A percentile compares a stretch with the other conserved stretches of the same genome.
Conservation (phyloP, 805 yeast genomes). For the Blastobotrys attinorum region DNA sequence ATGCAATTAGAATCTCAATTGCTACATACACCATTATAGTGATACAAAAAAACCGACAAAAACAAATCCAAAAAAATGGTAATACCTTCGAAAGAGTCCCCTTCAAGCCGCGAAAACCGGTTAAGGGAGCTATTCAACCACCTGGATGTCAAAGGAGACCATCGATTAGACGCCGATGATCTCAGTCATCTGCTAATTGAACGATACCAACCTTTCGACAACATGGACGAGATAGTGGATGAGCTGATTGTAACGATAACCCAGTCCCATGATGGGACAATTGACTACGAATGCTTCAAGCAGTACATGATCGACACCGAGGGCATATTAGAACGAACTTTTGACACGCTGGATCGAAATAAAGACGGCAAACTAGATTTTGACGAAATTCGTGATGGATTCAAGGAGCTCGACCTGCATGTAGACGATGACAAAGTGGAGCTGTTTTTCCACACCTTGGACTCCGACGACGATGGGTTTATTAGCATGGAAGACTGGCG, state of each 20-base stretch:
- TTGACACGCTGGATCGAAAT: slow-evolving; percentile 58
- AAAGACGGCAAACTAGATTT: slow-evolving; percentile 63
- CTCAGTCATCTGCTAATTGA: slow-evolving; percentile 20
- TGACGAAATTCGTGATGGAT: slow-evolving; percentile 59
- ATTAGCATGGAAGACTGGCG: slow-evolving; percentile 83
- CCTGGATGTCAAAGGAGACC: slow-evolving; percentile 36
- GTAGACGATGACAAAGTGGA: slow-evolving; percentile 49
- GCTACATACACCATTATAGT: too few species aligned
- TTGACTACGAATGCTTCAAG: slow-evolving; percentile 51
- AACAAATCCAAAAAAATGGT: not conserved
- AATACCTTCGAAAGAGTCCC: not conserved
- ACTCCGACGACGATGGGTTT: slow-evolving; percentile 50
- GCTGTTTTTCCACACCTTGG: slow-evolving; percentile 47
- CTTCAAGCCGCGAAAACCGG: slow-evolving; percentile 26
- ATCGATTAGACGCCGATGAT: slow-evolving; percentile 32
- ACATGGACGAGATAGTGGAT: slow-evolving; percentile 45
- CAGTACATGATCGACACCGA: slow-evolving; percentile 61
- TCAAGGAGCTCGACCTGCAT: slow-evolving; percentile 45
- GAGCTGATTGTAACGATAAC: slow-evolving; percentile 38
- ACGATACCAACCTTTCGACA: slow-evolving; percentile 31
- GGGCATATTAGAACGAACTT: slow-evolving; percentile 60
- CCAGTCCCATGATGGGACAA: slow-evolving; percentile 38
- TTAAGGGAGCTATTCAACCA: slow-evolving; percentile 35
- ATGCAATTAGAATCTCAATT: too few species aligned
- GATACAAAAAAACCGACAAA: too few species aligned